A percentile compares a stretch with the other conserved stretches of the same genome.
These are phyloP conservation scores for Pseudoturritis turrita DNA, from an alignment of 345 rosid genomes.

Conservation along the genomic window DNA sequence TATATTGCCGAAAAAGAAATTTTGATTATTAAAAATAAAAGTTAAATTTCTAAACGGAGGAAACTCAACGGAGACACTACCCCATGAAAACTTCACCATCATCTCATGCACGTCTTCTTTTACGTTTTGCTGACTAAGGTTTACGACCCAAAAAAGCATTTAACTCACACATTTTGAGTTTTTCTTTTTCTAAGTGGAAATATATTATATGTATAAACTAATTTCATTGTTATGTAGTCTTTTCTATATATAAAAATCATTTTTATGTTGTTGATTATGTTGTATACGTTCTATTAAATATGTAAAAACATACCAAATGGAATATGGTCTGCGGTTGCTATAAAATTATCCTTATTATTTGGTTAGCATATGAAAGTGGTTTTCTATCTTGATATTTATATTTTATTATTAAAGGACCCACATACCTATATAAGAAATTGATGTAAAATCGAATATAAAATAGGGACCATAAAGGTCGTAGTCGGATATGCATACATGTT, in stretches of 20 bases:
- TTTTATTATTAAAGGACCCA: background rate
- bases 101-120: slow-evolving; percentile 34
- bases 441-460: background rate
- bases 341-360: background rate
- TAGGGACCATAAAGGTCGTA: slow-evolving; percentile 29
- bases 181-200: background rate
- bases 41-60: background rate
- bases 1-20: background rate
- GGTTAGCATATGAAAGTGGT: slow-evolving; percentile 13
- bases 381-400: slow-evolving; percentile 12
- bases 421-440: background rate
- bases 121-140: slow-evolving; percentile 22
- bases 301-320: background rate
- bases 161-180: background rate
- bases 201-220: background rate
- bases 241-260: too few species aligned
- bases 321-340: slow-evolving; percentile 1
- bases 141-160: slow-evolving; percentile 18
- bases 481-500: slow-evolving; percentile 19
- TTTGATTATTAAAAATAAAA: background rate
- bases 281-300: background rate
- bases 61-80: slow-evolving; percentile 21
- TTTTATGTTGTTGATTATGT: background rate
- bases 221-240: background rate
- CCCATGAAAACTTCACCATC: slow-evolving; percentile 27